Evolutionary conservation across 257 asterid species (phyloP).

Genomic region (Solanum corneliomulleri): DNA sequence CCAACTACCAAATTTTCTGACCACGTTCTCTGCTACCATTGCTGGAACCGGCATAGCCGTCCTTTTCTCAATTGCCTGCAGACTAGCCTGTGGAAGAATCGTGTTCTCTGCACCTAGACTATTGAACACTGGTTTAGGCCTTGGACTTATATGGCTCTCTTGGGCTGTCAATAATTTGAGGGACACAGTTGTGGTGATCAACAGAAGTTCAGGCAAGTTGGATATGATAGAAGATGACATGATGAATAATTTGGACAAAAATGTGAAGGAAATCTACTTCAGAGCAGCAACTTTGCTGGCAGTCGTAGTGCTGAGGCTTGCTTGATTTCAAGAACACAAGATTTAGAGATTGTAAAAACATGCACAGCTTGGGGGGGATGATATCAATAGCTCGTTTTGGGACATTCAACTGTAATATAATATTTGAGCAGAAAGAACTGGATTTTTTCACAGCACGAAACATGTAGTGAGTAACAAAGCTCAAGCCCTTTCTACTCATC

Average conservation of each 20-base stretch:
- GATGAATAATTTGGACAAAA: slow-evolving; percentile 46
- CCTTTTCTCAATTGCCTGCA: slow-evolving; percentile 48
- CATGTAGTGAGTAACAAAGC: not conserved
- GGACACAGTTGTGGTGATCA: slow-evolving; percentile 48
- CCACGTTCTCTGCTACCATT: slow-evolving; percentile 66
- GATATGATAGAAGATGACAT: slow-evolving; percentile 42
- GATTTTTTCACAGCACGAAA: not conserved
- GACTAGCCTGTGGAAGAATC: slow-evolving; percentile 39
- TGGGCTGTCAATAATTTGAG: slow-evolving; percentile 71
- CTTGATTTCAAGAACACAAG: slow-evolving; percentile 14
- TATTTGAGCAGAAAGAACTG: not conserved
- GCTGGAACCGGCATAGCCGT: slow-evolving; percentile 93
- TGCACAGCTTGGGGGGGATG: not conserved
- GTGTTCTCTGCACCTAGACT: slow-evolving; percentile 50
- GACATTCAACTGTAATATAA: not conserved
- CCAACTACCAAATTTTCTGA: slow-evolving; percentile 54
- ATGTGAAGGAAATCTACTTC: slow-evolving; percentile 52
- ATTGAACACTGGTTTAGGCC: slow-evolving; percentile 63
- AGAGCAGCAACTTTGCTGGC: slow-evolving; percentile 55
- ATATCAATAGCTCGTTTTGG: not conserved
- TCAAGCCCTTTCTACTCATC: not conserved
- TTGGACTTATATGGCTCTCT: slow-evolving; percentile 85
- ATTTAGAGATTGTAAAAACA: not conserved
- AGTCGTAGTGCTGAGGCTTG: slow-evolving; percentile 48
- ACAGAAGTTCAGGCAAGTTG: slow-evolving; percentile 30